phyloP scores from a whole-genome alignment of 2,329 filamentous ascomycete genomes.

The Elsinoe necatrix region DNA sequence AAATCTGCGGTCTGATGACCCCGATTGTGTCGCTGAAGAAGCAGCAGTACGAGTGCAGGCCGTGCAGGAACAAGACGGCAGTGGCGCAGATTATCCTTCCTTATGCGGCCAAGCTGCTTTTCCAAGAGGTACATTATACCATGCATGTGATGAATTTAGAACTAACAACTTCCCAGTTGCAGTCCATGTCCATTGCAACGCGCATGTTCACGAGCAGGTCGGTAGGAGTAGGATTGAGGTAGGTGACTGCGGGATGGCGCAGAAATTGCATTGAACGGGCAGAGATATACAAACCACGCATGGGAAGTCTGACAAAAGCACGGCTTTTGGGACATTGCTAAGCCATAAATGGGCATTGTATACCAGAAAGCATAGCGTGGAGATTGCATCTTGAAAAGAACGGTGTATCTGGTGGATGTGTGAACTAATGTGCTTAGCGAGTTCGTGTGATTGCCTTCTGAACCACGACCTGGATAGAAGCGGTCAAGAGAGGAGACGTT shows the following conservation, averaged over 20 bases:
- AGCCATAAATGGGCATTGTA: neutral
- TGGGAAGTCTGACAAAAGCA: conserved; percentile 1
- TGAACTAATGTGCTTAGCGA: neutral
- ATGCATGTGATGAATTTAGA: neutral
- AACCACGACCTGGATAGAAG: too few species aligned
- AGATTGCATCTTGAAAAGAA: neutral
- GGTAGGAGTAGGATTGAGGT: neutral
- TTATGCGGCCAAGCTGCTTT: conserved; percentile 93
- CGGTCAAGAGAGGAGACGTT: neutral
- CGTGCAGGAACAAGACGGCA: conserved; percentile 98
- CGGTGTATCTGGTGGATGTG: too few species aligned
- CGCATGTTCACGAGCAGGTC: conserved; percentile 8
- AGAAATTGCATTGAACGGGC: neutral
- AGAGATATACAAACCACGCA: neutral
- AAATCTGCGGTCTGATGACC: conserved; percentile 98
- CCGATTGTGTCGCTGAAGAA: conserved; percentile 88
- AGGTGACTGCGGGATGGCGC: neutral
- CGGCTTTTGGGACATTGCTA: neutral
- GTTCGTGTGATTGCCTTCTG: too few species aligned
- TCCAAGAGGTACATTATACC: conserved; percentile 60
- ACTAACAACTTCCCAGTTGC: neutral
- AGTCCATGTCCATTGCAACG: neutral
- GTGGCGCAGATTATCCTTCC: conserved; percentile 97
- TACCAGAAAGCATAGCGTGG: conserved; percentile 3
- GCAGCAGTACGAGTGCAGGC: conserved; percentile 90